Evolutionary conservation across 176 grass and related monocot species (phyloP).

Genomic region (Rhipidocladum racemiflorum): DNA sequence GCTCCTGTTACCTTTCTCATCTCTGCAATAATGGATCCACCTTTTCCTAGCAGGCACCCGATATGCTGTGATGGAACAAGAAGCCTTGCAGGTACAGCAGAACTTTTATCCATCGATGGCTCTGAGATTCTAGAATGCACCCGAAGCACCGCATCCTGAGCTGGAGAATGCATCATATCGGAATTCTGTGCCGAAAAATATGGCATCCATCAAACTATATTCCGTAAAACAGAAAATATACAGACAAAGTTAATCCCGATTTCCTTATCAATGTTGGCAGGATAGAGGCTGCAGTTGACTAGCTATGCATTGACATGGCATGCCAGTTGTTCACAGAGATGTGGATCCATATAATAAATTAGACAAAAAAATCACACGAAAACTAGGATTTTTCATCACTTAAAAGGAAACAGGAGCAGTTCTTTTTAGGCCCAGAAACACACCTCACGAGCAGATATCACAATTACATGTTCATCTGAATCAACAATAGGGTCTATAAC

Average conservation of each 20-base stretch:
- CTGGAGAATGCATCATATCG: slow-evolving; percentile 73
- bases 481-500: slow-evolving; percentile 59
- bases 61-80: slow-evolving; percentile 80
- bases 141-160: slow-evolving; percentile 62
- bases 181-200: slow-evolving; percentile 64
- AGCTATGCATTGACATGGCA: neutral
- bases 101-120: slow-evolving; percentile 58
- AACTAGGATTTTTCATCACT: slow-evolving; percentile 18
- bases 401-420: slow-evolving; percentile 10
- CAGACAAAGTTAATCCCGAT: slow-evolving; percentile 1
- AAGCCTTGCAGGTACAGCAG: slow-evolving; percentile 62
- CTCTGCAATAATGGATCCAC: slow-evolving; percentile 73
- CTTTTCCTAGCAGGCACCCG: slow-evolving; percentile 70
- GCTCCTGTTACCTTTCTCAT: slow-evolving; percentile 78
- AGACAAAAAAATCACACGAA: neutral
- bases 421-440: slow-evolving; percentile 22
- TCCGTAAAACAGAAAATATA: slow-evolving; percentile 1
- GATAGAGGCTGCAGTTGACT: neutral
- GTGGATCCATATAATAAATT: neutral
- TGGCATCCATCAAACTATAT: slow-evolving; percentile 10
- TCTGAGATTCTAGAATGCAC: slow-evolving; percentile 70
- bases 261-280: neutral
- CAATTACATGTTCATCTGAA: slow-evolving; percentile 54
- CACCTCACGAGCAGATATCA: slow-evolving; percentile 68
- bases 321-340: neutral